phyloP scores from a whole-genome alignment of 192 early-diverging fungal genomes.

The Lobosporangium transversale region DNA sequence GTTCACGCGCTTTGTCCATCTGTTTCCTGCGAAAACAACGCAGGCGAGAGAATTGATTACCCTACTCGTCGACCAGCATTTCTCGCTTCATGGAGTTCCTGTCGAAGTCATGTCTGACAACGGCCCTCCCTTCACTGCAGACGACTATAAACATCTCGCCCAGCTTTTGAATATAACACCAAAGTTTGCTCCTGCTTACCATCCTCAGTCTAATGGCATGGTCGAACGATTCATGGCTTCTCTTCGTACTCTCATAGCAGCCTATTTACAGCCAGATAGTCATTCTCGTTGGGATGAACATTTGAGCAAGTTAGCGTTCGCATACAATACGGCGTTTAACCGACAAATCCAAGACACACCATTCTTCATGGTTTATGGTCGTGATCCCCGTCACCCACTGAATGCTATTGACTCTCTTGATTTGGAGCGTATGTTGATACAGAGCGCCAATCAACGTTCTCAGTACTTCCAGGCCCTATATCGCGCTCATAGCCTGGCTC shows the following conservation, averaged over 20 bases:
- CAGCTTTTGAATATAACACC: neutral
- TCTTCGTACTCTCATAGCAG: slow-evolving; percentile 12
- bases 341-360: slow-evolving; percentile 13
- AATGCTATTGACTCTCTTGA: neutral
- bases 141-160: neutral
- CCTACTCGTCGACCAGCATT: neutral
- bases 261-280: neutral
- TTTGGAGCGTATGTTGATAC: neutral
- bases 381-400: slow-evolving; percentile 1
- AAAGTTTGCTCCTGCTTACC: slow-evolving; percentile 11
- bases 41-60: neutral
- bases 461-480: neutral
- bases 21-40: slow-evolving; percentile 9
- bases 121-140: slow-evolving; percentile 19
- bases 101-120: slow-evolving; percentile 14
- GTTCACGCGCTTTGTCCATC: slow-evolving; percentile 23
- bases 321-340: slow-evolving; percentile 12
- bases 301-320: slow-evolving; percentile 14
- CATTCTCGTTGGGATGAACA: neutral
- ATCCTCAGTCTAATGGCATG: slow-evolving; percentile 25
- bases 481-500: neutral
- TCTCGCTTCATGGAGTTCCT: slow-evolving; percentile 5
- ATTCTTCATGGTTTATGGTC: slow-evolving; percentile 12
- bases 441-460: neutral
- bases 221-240: slow-evolving; percentile 25